Evolutionary conservation across 208 protist genomes (phyloP).

Genomic region (Leishmania gerbilli): DNA sequence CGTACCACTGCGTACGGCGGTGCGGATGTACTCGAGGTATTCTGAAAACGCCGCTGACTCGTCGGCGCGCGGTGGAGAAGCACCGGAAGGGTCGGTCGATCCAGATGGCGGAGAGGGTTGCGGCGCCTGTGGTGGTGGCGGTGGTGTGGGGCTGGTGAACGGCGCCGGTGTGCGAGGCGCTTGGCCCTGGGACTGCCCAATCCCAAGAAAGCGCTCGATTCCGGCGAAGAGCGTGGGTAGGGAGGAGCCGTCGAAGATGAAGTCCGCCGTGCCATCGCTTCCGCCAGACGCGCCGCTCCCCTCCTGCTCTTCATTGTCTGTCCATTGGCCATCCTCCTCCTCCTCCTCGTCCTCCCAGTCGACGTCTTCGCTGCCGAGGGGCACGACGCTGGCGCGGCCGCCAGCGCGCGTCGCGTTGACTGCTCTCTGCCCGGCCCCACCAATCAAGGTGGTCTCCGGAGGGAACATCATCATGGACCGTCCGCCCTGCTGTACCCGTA

Average conservation of each 20-base stretch:
- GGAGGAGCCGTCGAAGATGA: constrained; percentile 28
- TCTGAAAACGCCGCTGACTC: constrained; percentile 1
- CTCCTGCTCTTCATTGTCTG: constrained; percentile 11
- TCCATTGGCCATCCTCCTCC: constrained; percentile 26
- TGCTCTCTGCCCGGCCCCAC: not conserved
- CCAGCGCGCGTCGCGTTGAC: not conserved
- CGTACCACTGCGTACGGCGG: not conserved
- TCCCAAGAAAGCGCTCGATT: constrained; percentile 21
- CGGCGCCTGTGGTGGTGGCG: not conserved
- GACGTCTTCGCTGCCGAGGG: constrained; percentile 5
- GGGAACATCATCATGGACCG: constrained; percentile 38
- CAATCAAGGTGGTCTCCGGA: constrained; percentile 2
- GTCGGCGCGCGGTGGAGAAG: not conserved
- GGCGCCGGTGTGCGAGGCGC: not conserved
- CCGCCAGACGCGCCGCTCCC: constrained; percentile 15
- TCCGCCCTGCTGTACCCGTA: constrained; percentile 45
- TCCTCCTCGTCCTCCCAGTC: constrained; percentile 38
- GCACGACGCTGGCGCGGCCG: not conserved
- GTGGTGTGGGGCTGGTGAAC: not conserved
- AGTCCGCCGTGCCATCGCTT: constrained; percentile 22
- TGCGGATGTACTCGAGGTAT: constrained; percentile 1
- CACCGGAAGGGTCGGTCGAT: not conserved
- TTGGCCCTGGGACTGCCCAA: constrained; percentile 8
- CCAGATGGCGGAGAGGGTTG: not conserved
- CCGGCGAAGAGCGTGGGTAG: constrained; percentile 26